Evolutionary conservation across 2,329 filamentous ascomycete genomes (phyloP).

Genomic region (Botrytis deweyae): DNA sequence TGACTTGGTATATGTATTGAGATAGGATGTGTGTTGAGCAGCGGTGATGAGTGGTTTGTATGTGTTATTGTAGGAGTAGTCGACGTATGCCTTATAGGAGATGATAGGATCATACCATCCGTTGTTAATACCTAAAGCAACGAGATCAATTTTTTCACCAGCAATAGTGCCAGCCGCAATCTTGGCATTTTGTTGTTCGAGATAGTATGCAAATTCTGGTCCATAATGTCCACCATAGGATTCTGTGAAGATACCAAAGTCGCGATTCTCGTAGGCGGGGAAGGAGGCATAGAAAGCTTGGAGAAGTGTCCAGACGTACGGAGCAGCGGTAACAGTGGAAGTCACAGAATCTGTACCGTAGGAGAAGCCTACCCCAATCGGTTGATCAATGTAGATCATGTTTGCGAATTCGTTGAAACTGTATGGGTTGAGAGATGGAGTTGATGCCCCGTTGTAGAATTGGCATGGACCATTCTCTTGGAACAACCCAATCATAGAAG

Average conservation of each 20-base stretch:
- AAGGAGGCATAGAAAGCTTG: constrained; percentile 64
- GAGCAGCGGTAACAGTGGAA: constrained; percentile 48
- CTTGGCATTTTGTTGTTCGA: constrained; percentile 55
- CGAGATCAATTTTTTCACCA: constrained; percentile 39
- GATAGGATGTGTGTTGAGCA: constrained; percentile 38
- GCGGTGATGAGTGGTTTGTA: constrained; percentile 45
- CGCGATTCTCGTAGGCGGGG: constrained; percentile 59
- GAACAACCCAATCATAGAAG: constrained; percentile 62
- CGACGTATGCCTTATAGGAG: constrained; percentile 45
- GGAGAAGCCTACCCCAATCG: constrained; percentile 45
- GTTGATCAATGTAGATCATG: constrained; percentile 45
- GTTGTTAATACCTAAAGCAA: constrained; percentile 41
- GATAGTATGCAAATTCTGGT: constrained; percentile 55
- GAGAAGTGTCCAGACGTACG: constrained; percentile 55
- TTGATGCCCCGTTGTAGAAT: constrained; percentile 43
- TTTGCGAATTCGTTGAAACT: constrained; percentile 44
- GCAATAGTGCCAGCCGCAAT: constrained; percentile 46
- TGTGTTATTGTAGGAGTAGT: constrained; percentile 38
- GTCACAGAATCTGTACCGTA: constrained; percentile 46
- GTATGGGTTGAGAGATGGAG: constrained; percentile 44
- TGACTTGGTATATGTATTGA: constrained; percentile 39
- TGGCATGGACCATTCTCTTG: constrained; percentile 47
- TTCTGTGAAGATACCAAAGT: constrained; percentile 54
- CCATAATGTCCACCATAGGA: constrained; percentile 59
- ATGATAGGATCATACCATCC: constrained; percentile 53